Evolutionary conservation across 805 yeast genomes (phyloP), one percentile per base, ranked within the genome.

Genomic region (Yamadazyma akitaensis): DNA sequence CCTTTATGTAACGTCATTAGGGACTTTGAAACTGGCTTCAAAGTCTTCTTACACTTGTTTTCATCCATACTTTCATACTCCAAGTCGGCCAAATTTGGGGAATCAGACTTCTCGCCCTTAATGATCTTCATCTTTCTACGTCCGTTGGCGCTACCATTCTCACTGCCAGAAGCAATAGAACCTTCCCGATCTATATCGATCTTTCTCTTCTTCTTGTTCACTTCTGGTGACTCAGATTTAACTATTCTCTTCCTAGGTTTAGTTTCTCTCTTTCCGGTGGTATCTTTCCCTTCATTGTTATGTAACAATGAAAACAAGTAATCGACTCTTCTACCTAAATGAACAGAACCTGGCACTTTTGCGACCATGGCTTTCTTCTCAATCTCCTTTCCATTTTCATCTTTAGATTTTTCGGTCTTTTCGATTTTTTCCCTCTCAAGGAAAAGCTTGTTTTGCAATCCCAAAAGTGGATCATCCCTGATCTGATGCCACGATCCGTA

Each of bases 401-500:
- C 59, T 8, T 59, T 58, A 8, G 51, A 44, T 48, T 65, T 70
- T 42, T 65, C 75, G 41, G 64, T 68, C 5, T 64, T 61, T 17
- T 36, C 45, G 9, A 24, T 41, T 21, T 41, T 41, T 32, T 46
- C 46, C 19, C 25, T 40, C 5, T 79, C 84, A 56, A 94, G 73
- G 58, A 81, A 94, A 54, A 94, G 69, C 70, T 89, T 94, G 55
- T 89, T 88, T 51, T 88, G 86, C 50, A 94, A 72, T 10, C 90
- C 91, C 48, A 94, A 74, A 43, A 88, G 77, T 1, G 99, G 98
- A 67, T 94, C 99, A 67, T 94, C 99, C 60, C 99, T 76, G 39
- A 94, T 91, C 59, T 87, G 91, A 2, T 77, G 63, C 99, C 99
- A 94, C 1, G 96, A 84, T 14, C 98, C 98, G 64, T 89, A 91